A percentile compares a stretch with the other conserved stretches of the same genome.
Evolutionary conservation across 1,139 yeast species (phyloP).

Genomic region (Yamadazyma oceani): DNA sequence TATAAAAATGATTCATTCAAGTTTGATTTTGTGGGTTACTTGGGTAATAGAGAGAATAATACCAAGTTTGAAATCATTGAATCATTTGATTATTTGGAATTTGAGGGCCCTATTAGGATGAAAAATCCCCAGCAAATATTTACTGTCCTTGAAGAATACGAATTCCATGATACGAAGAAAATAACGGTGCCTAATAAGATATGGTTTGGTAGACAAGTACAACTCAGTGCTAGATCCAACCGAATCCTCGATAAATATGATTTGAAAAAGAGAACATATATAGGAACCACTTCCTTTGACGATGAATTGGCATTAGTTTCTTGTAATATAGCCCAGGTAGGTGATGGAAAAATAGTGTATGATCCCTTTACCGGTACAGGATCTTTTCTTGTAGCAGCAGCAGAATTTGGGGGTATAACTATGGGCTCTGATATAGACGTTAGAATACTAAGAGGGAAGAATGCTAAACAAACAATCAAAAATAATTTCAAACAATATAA

Average conservation of each 20-base stretch:
- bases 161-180: conserved; percentile 48
- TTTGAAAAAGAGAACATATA: conserved; percentile 77
- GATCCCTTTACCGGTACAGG: conserved; percentile 99
- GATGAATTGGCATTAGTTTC: conserved; percentile 82
- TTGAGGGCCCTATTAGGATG: conserved; percentile 77
- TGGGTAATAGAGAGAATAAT: conserved; percentile 58
- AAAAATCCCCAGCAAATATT: conserved; percentile 74
- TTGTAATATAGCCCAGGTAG: conserved; percentile 81
- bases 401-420: conserved; percentile 77
- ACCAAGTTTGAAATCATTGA: conserved; percentile 69
- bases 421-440: conserved; percentile 93
- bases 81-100: conserved; percentile 64
- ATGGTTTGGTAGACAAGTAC: conserved; percentile 78
- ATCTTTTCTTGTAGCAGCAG: conserved; percentile 86
- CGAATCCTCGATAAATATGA: conserved; percentile 76
- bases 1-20: conserved; percentile 60
- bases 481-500: conserved; percentile 78
- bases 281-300: conserved; percentile 96
- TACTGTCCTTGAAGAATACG: conserved; percentile 74
- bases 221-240: conserved; percentile 59
- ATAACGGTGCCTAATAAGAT: conserved; percentile 54
- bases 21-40: conserved; percentile 77
- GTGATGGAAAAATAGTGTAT: conserved; percentile 64
- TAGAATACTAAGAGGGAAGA: conserved; percentile 76
- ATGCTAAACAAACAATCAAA: conserved; percentile 45